Conservation (phyloP, 2,329 filamentous ascomycete genomes). For the Penicillium vulpinum region DNA sequence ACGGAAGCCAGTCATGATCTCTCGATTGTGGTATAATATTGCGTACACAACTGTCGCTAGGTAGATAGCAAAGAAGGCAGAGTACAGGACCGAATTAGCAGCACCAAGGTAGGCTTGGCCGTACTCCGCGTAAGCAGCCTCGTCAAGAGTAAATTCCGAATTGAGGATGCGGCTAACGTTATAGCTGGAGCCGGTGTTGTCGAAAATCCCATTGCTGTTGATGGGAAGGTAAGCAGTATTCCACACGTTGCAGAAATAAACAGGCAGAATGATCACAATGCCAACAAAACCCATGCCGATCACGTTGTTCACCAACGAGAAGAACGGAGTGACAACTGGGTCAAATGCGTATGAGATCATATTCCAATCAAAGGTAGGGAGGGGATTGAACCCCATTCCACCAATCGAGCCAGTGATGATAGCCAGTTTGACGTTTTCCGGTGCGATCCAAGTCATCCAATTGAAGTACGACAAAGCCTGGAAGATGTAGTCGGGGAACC, state of each 20-base stretch:
- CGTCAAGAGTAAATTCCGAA: slow-evolving; percentile 46
- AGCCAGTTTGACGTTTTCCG: slow-evolving; percentile 42
- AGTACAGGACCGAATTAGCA: slow-evolving; percentile 54
- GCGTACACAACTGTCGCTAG: slow-evolving; percentile 55
- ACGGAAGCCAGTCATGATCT: slow-evolving; percentile 53
- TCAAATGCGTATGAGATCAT: slow-evolving; percentile 32
- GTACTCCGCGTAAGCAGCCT: slow-evolving; percentile 53
- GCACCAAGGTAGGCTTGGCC: slow-evolving; percentile 56
- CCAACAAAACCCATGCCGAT: slow-evolving; percentile 32
- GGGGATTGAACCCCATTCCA: slow-evolving; percentile 46
- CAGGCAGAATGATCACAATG: slow-evolving; percentile 17
- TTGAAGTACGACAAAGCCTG: slow-evolving; percentile 50
- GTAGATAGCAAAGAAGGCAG: slow-evolving; percentile 59
- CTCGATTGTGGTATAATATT: slow-evolving; percentile 54
- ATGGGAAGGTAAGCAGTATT: slow-evolving; percentile 12
- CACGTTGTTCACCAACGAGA: slow-evolving; percentile 40
- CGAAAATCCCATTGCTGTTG: slow-evolving; percentile 12
- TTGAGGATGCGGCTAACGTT: slow-evolving; percentile 36
- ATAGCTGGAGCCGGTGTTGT: slow-evolving; percentile 8
- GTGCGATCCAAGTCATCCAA: slow-evolving; percentile 58
- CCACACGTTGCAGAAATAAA: slow-evolving; percentile 13
- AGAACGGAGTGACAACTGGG: slow-evolving; percentile 47
- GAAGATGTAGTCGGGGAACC: slow-evolving; percentile 55
- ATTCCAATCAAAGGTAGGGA: slow-evolving; percentile 50
- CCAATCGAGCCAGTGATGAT: slow-evolving; percentile 40